Evolutionary conservation across 2,329 filamentous ascomycete species (phyloP), one percentile per base, ranked within the genome.

Genomic region (Karstenula rhodostoma): DNA sequence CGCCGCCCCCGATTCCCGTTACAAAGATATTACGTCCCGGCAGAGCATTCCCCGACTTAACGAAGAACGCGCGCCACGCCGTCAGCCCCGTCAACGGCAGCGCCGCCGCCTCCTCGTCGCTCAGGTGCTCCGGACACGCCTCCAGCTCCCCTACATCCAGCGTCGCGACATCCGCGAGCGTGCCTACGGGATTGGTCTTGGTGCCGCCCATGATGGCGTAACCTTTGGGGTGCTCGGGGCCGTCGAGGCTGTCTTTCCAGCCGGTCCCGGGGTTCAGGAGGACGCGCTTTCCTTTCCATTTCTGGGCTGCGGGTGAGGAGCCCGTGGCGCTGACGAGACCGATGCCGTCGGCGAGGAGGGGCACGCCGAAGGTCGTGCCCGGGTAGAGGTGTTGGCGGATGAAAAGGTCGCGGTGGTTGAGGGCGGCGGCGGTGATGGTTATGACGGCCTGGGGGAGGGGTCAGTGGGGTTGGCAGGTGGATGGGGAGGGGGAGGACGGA

Each of bases 361-460:
- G 92, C 6, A 89, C 83, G 61, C 86, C 85, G 77, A 96, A 96
- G 13, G 90, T 90, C 56, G 93, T 90, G 68, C 87, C 90, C 0
- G 94, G 94, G 82, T 98, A 98, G 43, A 96, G 87, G 73, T 94
- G 90, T 78, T 95, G 93, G 57, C 94, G 91, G 79, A 96, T 91
- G 82, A 97, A 98, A 68, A 96, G 87, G 78, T 98, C 95, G 70
- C 94, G 91, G 82, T 98, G 95, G 82, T 98, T 98, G 53, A 98
- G 88, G 15, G 94, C 90, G 1, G 90, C 91, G 54, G 93, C 91
- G 37, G 86, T 85, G 73, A 98, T 83, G 71, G 87, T 88, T 63
- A 98, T 82, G 7, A 96, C 83, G 66, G 97, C 82, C 76, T 97
- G 85, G 63, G 83, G 56, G 56, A 4, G 7, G 19, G 25, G 44